A percentile compares a stretch with the other conserved stretches of the same genome.
phyloP scores from a whole-genome alignment of 805 yeast genomes.

The Vanderwaltozyma verrucispora region DNA sequence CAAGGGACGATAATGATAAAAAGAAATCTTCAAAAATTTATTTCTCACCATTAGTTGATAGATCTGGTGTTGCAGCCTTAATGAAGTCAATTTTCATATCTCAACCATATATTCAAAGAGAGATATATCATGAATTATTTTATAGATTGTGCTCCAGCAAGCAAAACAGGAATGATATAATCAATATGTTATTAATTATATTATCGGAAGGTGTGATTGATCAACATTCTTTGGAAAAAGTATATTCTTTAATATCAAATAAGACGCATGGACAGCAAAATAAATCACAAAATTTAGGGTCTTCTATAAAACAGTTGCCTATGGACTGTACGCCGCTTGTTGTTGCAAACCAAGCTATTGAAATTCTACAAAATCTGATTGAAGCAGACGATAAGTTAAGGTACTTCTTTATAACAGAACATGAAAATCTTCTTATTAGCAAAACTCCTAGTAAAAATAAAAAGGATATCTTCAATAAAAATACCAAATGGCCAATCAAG shows the following conservation, averaged over 20 bases:
- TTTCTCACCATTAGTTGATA: conserved; percentile 62
- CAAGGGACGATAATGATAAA: conserved; percentile 9
- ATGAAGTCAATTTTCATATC: conserved; percentile 65
- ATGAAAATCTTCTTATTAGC: conserved; percentile 39
- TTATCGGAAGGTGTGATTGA: conserved; percentile 66
- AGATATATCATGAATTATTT: conserved; percentile 52
- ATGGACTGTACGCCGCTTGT: conserved; percentile 53
- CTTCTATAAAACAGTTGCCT: conserved; percentile 33
- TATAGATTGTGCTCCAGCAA: conserved; percentile 62
- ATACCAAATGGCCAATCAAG: conserved; percentile 60
- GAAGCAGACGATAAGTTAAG: conserved; percentile 59
- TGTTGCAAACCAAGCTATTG: conserved; percentile 70
- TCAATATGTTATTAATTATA: conserved; percentile 55
- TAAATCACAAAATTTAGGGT: conserved; percentile 6
- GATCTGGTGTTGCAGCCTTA: conserved; percentile 63
- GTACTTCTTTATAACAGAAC: conserved; percentile 70
- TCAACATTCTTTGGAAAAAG: conserved; percentile 49
- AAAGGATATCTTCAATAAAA: conserved; percentile 28
- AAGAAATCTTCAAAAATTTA: conserved; percentile 31
- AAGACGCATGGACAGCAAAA: conserved; percentile 32
- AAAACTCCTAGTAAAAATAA: conserved; percentile 27
- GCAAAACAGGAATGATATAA: conserved; percentile 66
- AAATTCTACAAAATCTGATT: conserved; percentile 59
- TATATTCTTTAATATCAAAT: conserved; percentile 45
- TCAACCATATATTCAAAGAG: conserved; percentile 52